A percentile compares a stretch with the other conserved stretches of the same genome.
These are phyloP conservation scores for Leptomonas pyrrhocoris DNA, from an alignment of 208 protist genomes.

Conservation along the genomic window DNA sequence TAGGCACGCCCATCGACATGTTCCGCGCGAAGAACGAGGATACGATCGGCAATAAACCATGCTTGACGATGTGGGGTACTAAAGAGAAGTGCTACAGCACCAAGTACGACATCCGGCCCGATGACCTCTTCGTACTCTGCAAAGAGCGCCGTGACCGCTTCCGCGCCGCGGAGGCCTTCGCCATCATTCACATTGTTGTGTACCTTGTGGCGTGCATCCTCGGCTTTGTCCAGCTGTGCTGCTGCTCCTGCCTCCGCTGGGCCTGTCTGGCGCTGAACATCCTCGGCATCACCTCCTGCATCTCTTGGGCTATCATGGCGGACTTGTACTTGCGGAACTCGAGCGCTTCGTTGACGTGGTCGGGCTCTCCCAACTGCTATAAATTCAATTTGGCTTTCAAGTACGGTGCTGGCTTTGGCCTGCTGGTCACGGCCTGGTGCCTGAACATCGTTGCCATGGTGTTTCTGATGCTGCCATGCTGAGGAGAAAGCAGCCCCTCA, in stretches of 20 bases:
- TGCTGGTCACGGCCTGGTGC: conserved; percentile 44
- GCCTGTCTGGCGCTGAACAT: conserved; percentile 39
- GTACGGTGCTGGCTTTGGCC: conserved; percentile 42
- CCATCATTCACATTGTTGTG: conserved; percentile 38
- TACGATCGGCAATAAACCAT: conserved; percentile 11
- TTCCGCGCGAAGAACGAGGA: conserved; percentile 32
- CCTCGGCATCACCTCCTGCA: conserved; percentile 12
- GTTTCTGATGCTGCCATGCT: conserved; percentile 33
- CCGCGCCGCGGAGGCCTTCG: conserved; percentile 42
- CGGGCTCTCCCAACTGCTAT: neutral
- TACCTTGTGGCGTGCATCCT: conserved; percentile 20
- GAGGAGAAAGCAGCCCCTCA: too few species aligned
- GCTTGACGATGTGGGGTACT: conserved; percentile 55
- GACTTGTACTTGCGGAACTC: conserved; percentile 23
- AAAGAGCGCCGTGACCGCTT: conserved; percentile 32
- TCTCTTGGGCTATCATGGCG: conserved; percentile 47
- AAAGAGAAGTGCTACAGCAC: conserved; percentile 44
- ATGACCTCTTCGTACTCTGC: conserved; percentile 36
- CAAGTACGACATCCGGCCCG: conserved; percentile 16
- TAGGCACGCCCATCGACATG: conserved; percentile 61
- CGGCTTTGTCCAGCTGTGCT: conserved; percentile 39
- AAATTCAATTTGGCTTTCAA: conserved; percentile 17
- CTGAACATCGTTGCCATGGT: conserved; percentile 43
- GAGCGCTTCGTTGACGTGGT: neutral
- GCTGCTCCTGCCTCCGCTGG: conserved; percentile 42